Conservation (phyloP, 179 eudicot genomes). For the Sideroxylon spinosum region DNA sequence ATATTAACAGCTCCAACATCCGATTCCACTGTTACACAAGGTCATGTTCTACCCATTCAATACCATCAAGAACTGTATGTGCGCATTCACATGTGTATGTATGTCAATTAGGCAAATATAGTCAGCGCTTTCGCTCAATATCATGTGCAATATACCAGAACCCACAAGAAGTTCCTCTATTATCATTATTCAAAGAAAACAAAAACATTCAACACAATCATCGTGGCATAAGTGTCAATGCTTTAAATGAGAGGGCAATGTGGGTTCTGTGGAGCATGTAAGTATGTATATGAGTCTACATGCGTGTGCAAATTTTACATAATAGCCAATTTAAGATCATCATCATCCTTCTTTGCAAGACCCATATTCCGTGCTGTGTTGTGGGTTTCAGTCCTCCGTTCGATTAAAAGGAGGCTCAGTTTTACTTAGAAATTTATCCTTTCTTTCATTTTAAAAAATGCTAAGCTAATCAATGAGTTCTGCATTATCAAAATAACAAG, state of each 20-base stretch:
- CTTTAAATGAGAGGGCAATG: background rate
- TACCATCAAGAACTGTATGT: background rate
- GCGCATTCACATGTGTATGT: too few species aligned
- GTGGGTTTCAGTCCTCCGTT: background rate
- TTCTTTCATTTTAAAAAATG: background rate
- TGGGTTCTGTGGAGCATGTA: background rate
- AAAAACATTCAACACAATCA: background rate
- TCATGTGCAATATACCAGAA: background rate
- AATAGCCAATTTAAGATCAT: background rate
- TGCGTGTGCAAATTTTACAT: background rate
- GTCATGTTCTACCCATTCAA: background rate
- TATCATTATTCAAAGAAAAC: background rate
- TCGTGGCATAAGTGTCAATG: background rate
- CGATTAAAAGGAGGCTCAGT: background rate
- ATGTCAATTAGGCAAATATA: background rate
- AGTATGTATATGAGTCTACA: background rate
- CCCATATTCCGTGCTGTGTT: background rate
- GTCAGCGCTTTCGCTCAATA: background rate
- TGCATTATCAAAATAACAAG: background rate
- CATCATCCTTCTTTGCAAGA: background rate
- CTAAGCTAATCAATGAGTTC: background rate
- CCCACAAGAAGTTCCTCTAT: background rate
- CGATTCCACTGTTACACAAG: constrained; percentile 16
- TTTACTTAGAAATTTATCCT: background rate
- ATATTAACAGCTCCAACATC: constrained; percentile 16